A percentile compares a stretch with the other conserved stretches of the same genome.
Conservation (phyloP, 1,284 basidiomycete species). For the Cutaneotrichosporon mucoides region DNA sequence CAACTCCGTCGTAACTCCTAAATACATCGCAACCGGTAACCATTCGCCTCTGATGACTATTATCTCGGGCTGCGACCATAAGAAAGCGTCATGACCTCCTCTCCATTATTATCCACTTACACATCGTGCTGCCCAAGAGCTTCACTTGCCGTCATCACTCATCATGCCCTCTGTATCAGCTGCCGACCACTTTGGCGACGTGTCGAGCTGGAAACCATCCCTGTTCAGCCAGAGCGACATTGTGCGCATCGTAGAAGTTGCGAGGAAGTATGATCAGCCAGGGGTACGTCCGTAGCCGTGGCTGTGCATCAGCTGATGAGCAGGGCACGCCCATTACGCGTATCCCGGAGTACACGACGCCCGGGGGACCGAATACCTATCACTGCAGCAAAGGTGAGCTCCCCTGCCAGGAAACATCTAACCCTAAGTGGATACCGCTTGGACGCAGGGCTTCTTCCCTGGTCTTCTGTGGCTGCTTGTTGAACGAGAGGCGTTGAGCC, state of each 20-base stretch:
- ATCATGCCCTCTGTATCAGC: conserved; percentile 2
- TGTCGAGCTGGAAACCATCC: neutral
- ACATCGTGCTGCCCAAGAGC: no score
- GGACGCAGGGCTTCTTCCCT: conserved; percentile 44
- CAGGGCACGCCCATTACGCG: conserved; percentile 18
- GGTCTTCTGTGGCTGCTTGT: conserved; percentile 36
- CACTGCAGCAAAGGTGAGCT: conserved; percentile 24
- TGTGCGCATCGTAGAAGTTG: conserved; percentile 35
- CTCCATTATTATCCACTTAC: no score
- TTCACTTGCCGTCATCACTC: no score
- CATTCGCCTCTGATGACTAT: no score
- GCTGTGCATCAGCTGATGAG: neutral
- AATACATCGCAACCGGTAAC: no score
- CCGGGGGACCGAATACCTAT: conserved; percentile 31
- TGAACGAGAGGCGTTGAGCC: conserved; percentile 27
- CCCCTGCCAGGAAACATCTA: no score
- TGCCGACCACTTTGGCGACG: neutral
- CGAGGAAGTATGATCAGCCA: conserved; percentile 28
- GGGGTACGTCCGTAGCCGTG: conserved; percentile 22
- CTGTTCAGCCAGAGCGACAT: conserved; percentile 13
- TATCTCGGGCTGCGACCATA: no score
- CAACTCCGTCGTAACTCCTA: no score
- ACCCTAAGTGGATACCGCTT: conserved; percentile 22
- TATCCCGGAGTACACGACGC: conserved; percentile 35
- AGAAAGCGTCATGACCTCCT: no score